Evolutionary conservation across 1,284 basidiomycete genomes (phyloP), one percentile per base, ranked within the genome.

Genomic region (Inonotus obliquus): DNA sequence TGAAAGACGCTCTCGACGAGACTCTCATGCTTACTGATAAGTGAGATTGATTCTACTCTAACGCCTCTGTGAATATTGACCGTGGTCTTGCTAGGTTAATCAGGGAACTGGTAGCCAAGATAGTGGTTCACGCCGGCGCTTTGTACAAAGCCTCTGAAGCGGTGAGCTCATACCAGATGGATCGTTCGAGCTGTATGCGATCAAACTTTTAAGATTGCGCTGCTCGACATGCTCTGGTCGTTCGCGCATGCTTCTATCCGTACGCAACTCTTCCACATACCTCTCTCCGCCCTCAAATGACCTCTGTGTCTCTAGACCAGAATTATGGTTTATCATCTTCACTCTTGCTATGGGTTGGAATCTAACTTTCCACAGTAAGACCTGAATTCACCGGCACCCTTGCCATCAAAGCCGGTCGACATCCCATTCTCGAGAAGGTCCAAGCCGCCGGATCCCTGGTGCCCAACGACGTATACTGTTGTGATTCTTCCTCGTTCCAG

Each of bases 121-220:
- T 94, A 32, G 69, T 93, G 1, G 74, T 75, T 0, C 78, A 91
- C 62, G 81, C 91, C 23, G 86, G 87, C 1, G 87, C 84, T 17
- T 74, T 96, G n/a, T 94, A 94, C 72, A 88, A 89, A 64, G 87
- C 90, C 7, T 92, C 91, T 0, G 94, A 96, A 76, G 91, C 91
- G n/a, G 91, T 92, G 65, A 58, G 77, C 70, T 7, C 27, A 4
- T 19, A 27, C 39, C 4, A 5, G 7, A 21, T 53, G 11, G 29
- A 47, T 39, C 29, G 11, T 11, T 48, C 9, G 53, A 54, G 25
- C 35, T n/a, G 19, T 11, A 13, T 48, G 58, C 23, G 32, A 27
- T 27, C 48, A 19, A 48, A 17, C 9, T 4, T 3, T 41, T 27
- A 58, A 93, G 85, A 80, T 96, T 51, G 91, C 92, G 0, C 75